These are phyloP conservation scores for Falciphora oryzae DNA, from an alignment of 2,329 filamentous ascomycete genomes.

Conservation along the genomic window DNA sequence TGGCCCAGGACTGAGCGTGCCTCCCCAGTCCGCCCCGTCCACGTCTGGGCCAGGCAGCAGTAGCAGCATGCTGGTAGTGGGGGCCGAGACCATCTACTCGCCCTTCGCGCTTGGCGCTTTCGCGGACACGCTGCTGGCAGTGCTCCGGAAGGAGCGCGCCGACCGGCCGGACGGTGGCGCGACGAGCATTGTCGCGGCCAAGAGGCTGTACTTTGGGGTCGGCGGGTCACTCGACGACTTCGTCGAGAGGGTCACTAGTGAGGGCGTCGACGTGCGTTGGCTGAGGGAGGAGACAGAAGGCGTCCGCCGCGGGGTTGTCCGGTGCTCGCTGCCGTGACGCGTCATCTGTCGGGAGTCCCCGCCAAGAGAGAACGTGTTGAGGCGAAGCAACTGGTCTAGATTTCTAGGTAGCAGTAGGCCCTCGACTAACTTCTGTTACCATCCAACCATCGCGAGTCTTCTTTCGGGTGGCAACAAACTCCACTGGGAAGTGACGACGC, in stretches of 20 bases:
- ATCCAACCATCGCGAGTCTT: too few relatives aligned
- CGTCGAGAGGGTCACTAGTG: slow-evolving; percentile 42
- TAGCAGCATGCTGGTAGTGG: slow-evolving; percentile 52
- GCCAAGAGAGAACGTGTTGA: background rate
- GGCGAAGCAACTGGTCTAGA: background rate
- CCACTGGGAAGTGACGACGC: too few relatives aligned
- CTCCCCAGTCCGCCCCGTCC: slow-evolving; percentile 11
- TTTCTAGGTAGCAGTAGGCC: background rate
- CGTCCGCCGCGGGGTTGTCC: slow-evolving; percentile 55
- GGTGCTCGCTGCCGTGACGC: slow-evolving; percentile 34
- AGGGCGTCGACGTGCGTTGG: slow-evolving; percentile 42
- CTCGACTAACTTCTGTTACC: background rate
- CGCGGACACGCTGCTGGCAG: slow-evolving; percentile 56
- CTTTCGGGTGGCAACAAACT: too few relatives aligned
- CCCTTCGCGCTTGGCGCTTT: slow-evolving; percentile 65
- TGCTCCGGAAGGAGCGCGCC: slow-evolving; percentile 45
- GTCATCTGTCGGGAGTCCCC: too few relatives aligned
- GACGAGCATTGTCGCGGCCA: slow-evolving; percentile 65
- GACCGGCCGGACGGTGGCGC: slow-evolving; percentile 36
- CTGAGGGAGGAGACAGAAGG: slow-evolving; percentile 55
- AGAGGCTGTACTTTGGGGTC: slow-evolving; percentile 79
- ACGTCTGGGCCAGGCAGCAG: background rate
- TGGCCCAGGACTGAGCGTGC: slow-evolving; percentile 15
- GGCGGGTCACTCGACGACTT: slow-evolving; percentile 78
- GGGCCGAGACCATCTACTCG: slow-evolving; percentile 79